These are phyloP conservation scores for Mrakia hoshinonis DNA, from an alignment of 768 basidiomycete species.

Conservation along the genomic window DNA sequence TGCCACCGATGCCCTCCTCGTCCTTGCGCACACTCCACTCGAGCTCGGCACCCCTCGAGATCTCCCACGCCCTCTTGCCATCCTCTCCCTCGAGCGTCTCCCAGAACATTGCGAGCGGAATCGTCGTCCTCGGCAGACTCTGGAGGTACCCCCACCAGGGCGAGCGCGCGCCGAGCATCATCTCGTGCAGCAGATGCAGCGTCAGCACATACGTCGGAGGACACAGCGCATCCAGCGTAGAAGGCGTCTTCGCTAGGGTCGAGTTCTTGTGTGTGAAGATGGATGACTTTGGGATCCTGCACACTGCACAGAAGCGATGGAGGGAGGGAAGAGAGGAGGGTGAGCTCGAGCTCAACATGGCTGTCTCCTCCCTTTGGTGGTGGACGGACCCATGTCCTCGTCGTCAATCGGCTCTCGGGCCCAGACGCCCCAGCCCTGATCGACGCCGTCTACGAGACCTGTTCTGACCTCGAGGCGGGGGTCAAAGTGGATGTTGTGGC, in stretches of 20 bases:
- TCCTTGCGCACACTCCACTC: conserved; percentile 20
- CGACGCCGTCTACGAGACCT: neutral
- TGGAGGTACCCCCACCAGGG: conserved; percentile 41
- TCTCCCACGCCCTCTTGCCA: conserved; percentile 34
- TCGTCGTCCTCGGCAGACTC: conserved; percentile 35
- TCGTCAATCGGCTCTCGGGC: conserved; percentile 10
- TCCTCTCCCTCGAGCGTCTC: conserved; percentile 32
- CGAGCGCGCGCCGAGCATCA: neutral
- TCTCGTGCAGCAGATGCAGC: conserved; percentile 24
- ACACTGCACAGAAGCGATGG: neutral
- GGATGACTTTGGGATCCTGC: conserved; percentile 17
- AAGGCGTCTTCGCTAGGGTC: neutral
- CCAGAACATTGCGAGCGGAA: conserved; percentile 41
- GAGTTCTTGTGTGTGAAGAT: conserved; percentile 21
- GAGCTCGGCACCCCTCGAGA: conserved; percentile 38
- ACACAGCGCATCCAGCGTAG: neutral
- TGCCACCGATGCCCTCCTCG: conserved; percentile 5
- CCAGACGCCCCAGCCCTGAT: conserved; percentile 23
- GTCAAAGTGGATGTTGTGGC: conserved; percentile 19
- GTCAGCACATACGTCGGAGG: conserved; percentile 24
- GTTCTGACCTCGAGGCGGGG: conserved; percentile 19
- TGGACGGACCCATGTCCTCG: conserved; percentile 17
- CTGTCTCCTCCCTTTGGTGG: neutral
- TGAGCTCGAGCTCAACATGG: conserved; percentile 3
- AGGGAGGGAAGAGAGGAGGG: neutral